A percentile compares a stretch with the other conserved stretches of the same genome.
Evolutionary conservation across 192 early-diverging fungal species (phyloP).

Genomic region (Coemansia aciculifera): DNA sequence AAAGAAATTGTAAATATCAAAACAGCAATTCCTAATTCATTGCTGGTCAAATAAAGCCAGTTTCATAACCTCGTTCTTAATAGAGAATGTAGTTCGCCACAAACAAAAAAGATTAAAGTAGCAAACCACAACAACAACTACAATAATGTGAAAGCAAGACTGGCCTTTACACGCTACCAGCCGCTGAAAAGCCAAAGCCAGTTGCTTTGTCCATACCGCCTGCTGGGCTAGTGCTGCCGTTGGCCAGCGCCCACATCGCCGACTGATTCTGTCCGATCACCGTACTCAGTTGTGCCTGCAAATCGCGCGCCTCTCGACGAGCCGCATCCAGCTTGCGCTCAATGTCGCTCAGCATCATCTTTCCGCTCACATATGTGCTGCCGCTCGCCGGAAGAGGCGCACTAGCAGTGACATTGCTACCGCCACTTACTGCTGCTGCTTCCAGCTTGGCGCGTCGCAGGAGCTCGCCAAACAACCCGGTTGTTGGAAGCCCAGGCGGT

Average conservation of each 20-base stretch:
- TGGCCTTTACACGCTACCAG: constrained; percentile 1
- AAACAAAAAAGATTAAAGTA: background rate
- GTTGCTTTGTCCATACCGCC: constrained; percentile 10
- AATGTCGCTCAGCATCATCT: constrained; percentile 45
- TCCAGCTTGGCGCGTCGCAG: constrained; percentile 33
- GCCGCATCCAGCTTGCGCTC: constrained; percentile 42
- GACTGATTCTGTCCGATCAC: constrained; percentile 52
- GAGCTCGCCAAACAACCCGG: constrained; percentile 52
- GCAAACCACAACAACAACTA: background rate
- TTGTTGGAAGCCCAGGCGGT: constrained; percentile 40
- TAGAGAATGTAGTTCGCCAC: too few species aligned
- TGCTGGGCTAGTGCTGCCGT: constrained; percentile 12
- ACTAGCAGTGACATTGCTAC: background rate
- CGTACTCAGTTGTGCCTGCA: constrained; percentile 49
- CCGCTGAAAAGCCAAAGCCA: constrained; percentile 8
- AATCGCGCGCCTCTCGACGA: constrained; percentile 40
- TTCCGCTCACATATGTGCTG: constrained; percentile 17
- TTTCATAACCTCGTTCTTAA: background rate
- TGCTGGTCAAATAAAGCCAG: background rate
- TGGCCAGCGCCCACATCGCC: constrained; percentile 39
- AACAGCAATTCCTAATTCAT: background rate
- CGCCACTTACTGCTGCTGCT: background rate
- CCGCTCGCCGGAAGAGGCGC: constrained; percentile 4
- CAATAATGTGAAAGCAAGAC: background rate
- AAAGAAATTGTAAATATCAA: background rate